These are phyloP conservation scores for Cylindrotheca fusiformis DNA, from an alignment of 108 stramenopile genomes.

Conservation along the genomic window DNA sequence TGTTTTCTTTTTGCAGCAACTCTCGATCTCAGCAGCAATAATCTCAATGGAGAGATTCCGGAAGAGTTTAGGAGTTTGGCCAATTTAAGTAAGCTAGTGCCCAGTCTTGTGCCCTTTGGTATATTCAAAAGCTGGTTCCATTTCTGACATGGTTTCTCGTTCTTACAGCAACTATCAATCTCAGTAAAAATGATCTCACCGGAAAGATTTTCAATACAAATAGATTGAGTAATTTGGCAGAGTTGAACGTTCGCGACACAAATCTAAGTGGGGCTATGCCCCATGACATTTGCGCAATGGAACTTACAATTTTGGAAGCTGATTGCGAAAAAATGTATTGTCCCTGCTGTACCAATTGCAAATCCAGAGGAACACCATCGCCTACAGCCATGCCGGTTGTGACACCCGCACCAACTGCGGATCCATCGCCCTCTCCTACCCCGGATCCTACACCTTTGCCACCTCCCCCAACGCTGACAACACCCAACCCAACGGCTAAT, in stretches of 20 bases:
- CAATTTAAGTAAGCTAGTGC: too few species aligned
- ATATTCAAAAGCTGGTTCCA: too few species aligned
- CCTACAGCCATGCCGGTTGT: background rate
- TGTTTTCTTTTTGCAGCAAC: too few species aligned
- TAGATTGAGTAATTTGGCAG: background rate
- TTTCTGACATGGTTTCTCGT: too few species aligned
- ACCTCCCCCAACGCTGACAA: slow-evolving; percentile 4
- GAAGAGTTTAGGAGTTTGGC: too few species aligned
- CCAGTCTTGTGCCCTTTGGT: too few species aligned
- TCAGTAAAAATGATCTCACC: background rate
- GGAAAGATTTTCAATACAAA: background rate
- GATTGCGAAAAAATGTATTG: slow-evolving; percentile 15
- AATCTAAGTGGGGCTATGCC: slow-evolving; percentile 14
- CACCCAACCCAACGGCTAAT: background rate
- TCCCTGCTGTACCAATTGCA: slow-evolving; percentile 21
- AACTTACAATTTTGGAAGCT: background rate
- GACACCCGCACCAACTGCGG: slow-evolving; percentile 2
- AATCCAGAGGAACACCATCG: background rate
- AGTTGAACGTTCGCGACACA: background rate
- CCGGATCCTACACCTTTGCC: background rate
- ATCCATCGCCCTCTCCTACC: slow-evolving; percentile 4
- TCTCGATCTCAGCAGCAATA: background rate
- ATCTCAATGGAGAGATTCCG: background rate
- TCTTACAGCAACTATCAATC: too few species aligned
- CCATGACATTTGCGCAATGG: slow-evolving; percentile 2